Conservation (phyloP, 352 stramenopile species). For the Pythium chondricola region DNA sequence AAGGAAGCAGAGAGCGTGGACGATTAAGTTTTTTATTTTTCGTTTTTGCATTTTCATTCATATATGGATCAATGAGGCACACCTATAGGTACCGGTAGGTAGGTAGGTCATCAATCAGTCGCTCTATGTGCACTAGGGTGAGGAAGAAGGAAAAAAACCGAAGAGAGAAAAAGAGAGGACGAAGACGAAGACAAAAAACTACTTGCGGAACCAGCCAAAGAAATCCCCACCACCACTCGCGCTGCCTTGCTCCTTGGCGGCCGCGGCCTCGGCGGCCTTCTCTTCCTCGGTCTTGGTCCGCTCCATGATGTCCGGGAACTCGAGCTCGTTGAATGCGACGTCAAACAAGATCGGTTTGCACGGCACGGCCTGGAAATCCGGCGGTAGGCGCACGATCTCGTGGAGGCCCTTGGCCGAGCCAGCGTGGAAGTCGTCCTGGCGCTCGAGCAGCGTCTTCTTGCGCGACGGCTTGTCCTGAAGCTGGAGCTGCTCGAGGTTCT, state of each 20-base stretch:
- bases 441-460: constrained; percentile 40
- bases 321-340: constrained; percentile 76
- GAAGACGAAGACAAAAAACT: constrained; percentile 14
- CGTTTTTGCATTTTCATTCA: too few species aligned
- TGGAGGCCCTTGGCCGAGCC: constrained; percentile 42
- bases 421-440: constrained; percentile 47
- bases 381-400: constrained; percentile 62
- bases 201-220: constrained; percentile 83
- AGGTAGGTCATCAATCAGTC: too few species aligned
- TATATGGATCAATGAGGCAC: too few species aligned
- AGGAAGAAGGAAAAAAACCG: too few species aligned
- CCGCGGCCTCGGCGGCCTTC: constrained; percentile 44
- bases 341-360: constrained; percentile 83
- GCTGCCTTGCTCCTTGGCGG: constrained; percentile 23
- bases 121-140: too few species aligned
- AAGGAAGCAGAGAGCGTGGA: constrained; percentile 19
- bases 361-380: constrained; percentile 52
- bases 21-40: constrained; percentile 5
- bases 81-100: too few species aligned
- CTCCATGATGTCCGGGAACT: constrained; percentile 69
- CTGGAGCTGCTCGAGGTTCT: constrained; percentile 60
- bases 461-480: constrained; percentile 22
- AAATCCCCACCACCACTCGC: constrained; percentile 37
- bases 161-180: too few species aligned
- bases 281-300: constrained; percentile 74